Base-by-base conservation (phyloP, 2,329 filamentous ascomycete species). In the Ascochyta fabae region DNA sequence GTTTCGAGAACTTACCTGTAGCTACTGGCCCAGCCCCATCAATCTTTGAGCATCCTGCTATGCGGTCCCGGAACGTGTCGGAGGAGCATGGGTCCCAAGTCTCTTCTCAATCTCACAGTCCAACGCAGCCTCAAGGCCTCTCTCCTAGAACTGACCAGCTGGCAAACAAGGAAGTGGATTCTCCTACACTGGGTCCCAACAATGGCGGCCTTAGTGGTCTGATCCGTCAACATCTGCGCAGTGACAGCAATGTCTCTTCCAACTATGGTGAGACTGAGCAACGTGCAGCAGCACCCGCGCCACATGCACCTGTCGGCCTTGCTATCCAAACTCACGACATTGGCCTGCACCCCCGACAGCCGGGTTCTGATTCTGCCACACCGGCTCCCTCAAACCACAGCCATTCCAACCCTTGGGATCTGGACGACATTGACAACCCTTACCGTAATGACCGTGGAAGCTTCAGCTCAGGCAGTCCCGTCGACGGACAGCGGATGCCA, bases 151-250 rank as follows among this genome's bases (percentile, higher is more conserved):
- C 65, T 50, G 59, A 62, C 15, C 53, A 67, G 22, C 34, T 57
- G 2, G 61, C 67, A 22, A 68, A 66, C 31, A 51, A 56, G 6
- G 75, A 73, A n/a, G 48, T 78, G 19, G 91, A 96, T 67, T 96
- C 92, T 0, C 92, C 93, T 0, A 96, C 91, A 0, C 78, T 96
- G 6, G 89, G 89, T 2, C 88, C 90, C 0, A 80, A 80, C 15
- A 78, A 79, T 34, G 62, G 73, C 16, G 92, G 91, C 1, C 80
- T 97, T 15, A 94, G 88, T 67, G 90, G 89, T 2, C 84, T 96
- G 80, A 88, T 96, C 41, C 86, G 89, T 29, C 88, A 93, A 59
- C 95, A 98, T 79, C 79, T 98, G 36, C 87, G 95, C 46, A 86
- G 86, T 31, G 86, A 88, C 60, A 98, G 94, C 76, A 88, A 88